Percentiles rank a stretch among this genome's conserved stretches.
Evolutionary conservation across 176 grass and related monocot genomes (phyloP).

Genomic region (Tillandsia leiboldiana): DNA sequence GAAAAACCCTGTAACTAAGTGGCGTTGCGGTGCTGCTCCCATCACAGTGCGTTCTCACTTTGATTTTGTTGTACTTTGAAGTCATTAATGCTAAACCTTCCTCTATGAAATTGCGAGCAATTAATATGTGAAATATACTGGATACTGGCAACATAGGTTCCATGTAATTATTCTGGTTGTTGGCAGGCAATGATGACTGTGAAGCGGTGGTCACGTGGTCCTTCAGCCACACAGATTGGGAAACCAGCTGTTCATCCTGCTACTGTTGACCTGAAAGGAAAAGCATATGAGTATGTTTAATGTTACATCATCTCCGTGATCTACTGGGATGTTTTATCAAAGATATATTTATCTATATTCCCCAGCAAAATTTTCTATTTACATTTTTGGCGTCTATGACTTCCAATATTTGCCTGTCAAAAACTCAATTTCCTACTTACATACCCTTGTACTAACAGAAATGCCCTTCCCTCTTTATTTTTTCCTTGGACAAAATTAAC

Average conservation of each 20-base stretch:
- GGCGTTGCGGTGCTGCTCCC: conserved; percentile 68
- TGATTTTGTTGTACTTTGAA: neutral
- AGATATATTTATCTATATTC: too few species aligned
- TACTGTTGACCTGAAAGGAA: conserved; percentile 53
- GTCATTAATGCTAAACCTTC: neutral
- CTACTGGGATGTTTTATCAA: neutral
- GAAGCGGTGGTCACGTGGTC: conserved; percentile 46
- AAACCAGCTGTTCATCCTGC: conserved; percentile 68
- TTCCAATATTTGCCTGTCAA: too few species aligned
- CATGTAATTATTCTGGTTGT: conserved; percentile 1
- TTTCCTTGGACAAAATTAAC: too few species aligned
- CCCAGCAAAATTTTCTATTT: too few species aligned
- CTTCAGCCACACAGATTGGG: conserved; percentile 51
- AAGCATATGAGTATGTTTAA: conserved; percentile 47
- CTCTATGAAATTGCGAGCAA: neutral
- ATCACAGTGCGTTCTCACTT: conserved; percentile 37
- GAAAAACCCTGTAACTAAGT: conserved; percentile 48
- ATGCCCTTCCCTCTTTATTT: too few species aligned
- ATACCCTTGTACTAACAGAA: too few species aligned
- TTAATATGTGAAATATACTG: neutral
- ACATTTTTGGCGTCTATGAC: too few species aligned
- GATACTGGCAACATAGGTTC: too few species aligned
- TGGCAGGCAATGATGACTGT: conserved; percentile 67
- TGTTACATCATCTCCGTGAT: neutral
- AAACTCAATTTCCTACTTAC: too few species aligned